Base-by-base conservation (phyloP, 169 alveolate genomes). In the Plasmodium reichenowi region DNA sequence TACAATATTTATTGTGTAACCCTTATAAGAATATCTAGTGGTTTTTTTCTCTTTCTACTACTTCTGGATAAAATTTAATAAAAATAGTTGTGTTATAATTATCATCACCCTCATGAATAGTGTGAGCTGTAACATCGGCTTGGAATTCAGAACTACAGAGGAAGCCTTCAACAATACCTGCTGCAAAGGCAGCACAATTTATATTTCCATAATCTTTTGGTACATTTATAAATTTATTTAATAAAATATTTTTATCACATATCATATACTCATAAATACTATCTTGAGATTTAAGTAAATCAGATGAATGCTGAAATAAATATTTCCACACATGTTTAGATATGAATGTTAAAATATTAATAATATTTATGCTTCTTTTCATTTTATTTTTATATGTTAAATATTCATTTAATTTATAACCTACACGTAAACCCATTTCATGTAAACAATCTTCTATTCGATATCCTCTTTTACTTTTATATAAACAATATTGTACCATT, bases 61-160 rank as follows among this genome's bases (percentile, higher is more conserved):
- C 95, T 63, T 93, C 95, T 1, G 95, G 95, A 32, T 91, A 88
- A 50, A 95, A 95, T 47, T 95, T 93, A 4, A 95, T 94, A 71
- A 95, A 83, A 59, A 95, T 88, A 22, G 97, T 95, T 22, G 96
- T 93, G 75, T 93, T 91, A 22, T 86, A 72, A 48, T 50, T 71
- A 29, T 87, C 73, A 10, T 92, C 94, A 1, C 86, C 50, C 26
- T 93, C 96, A 64, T 94, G 93, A 32, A 94, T 80, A 32, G 96
- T 95, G 29, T 95, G 97, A 6, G 97, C 97, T n/a, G 96, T 88
- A 2, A 95, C 97, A 24, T 83, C 94, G 43, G 97, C 97, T 71
- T 96, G 96, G 52, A 95, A 95, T 78, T 95, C 96, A 0, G 97
- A 91, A 59, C 95, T 93, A 58, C 96, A 94, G 6, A 95, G 92